phyloP scores from a whole-genome alignment of 1,139 yeast genomes.

The Kodamaea plutei region DNA sequence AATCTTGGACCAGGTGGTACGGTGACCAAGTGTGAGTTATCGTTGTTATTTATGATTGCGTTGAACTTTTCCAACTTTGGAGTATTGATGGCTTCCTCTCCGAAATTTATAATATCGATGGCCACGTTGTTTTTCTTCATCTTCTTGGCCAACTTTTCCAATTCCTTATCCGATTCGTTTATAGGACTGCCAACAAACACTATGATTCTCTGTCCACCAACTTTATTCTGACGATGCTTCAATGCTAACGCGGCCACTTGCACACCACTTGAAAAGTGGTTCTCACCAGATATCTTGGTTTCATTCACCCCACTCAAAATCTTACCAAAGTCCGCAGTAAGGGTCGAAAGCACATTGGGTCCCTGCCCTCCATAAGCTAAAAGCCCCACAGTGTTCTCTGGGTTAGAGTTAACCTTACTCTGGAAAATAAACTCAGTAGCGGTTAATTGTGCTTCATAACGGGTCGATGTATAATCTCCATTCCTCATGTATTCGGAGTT shows the following conservation, averaged over 20 bases:
- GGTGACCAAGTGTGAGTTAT: slow-evolving; percentile 80
- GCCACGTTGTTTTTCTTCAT: slow-evolving; percentile 93
- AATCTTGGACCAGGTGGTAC: slow-evolving; percentile 85
- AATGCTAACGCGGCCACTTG: slow-evolving; percentile 97
- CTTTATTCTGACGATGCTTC: slow-evolving; percentile 92
- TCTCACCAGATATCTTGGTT: slow-evolving; percentile 65
- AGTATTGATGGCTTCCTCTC: slow-evolving; percentile 79
- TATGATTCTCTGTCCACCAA: slow-evolving; percentile 85
- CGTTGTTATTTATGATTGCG: slow-evolving; percentile 70
- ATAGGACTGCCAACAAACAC: slow-evolving; percentile 91
- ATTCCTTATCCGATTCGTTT: slow-evolving; percentile 61
- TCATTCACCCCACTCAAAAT: slow-evolving; percentile 85
- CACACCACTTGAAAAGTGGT: slow-evolving; percentile 76
- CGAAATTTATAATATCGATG: slow-evolving; percentile 86
- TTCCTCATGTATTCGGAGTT: slow-evolving; percentile 95
- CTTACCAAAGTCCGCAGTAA: slow-evolving; percentile 85
- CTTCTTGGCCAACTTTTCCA: slow-evolving; percentile 83
- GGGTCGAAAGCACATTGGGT: slow-evolving; percentile 82
- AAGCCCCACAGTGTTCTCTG: slow-evolving; percentile 91
- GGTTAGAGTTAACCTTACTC: slow-evolving; percentile 81
- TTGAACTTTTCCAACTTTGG: slow-evolving; percentile 78
- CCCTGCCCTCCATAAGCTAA: slow-evolving; percentile 83
- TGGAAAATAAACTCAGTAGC: slow-evolving; percentile 89
- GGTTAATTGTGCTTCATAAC: slow-evolving; percentile 91
- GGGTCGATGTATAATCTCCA: slow-evolving; percentile 86